phyloP scores from a whole-genome alignment of 345 rosid genomes.

The Gossypium raimondii region DNA sequence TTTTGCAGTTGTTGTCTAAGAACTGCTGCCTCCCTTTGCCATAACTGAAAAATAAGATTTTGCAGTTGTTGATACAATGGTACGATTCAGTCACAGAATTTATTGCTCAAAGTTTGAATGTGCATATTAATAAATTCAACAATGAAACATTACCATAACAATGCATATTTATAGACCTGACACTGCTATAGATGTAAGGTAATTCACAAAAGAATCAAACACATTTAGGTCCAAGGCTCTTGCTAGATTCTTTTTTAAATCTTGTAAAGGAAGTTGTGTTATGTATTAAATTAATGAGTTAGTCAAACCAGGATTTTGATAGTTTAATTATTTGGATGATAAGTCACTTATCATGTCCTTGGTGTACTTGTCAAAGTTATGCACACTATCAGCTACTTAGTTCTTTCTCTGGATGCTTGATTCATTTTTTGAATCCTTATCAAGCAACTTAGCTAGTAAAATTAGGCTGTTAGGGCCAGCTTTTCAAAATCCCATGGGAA shows the following conservation, averaged over 20 bases:
- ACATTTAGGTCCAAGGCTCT: neutral
- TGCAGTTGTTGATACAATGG: neutral
- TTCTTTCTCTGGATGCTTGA: neutral
- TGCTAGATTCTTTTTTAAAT: neutral
- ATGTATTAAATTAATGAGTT: neutral
- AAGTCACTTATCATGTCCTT: neutral
- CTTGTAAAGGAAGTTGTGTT: neutral
- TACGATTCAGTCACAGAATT: neutral
- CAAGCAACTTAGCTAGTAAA: neutral
- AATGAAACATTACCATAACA: neutral
- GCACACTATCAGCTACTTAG: neutral
- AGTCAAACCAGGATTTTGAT: neutral
- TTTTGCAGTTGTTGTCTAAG: constrained; percentile 67
- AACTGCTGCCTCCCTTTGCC: constrained; percentile 76
- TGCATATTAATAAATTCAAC: neutral
- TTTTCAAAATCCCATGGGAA: neutral
- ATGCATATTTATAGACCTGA: neutral
- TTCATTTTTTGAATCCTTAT: neutral
- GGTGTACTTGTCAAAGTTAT: neutral
- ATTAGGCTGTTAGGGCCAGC: neutral
- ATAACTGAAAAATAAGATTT: constrained; percentile 47
- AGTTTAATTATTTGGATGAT: neutral
- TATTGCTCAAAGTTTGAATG: neutral
- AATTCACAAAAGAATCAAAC: neutral
- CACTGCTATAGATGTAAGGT: neutral